These are phyloP conservation scores for Isochrysis galbana DNA, from an alignment of 78 protist species.

Conservation along the genomic window DNA sequence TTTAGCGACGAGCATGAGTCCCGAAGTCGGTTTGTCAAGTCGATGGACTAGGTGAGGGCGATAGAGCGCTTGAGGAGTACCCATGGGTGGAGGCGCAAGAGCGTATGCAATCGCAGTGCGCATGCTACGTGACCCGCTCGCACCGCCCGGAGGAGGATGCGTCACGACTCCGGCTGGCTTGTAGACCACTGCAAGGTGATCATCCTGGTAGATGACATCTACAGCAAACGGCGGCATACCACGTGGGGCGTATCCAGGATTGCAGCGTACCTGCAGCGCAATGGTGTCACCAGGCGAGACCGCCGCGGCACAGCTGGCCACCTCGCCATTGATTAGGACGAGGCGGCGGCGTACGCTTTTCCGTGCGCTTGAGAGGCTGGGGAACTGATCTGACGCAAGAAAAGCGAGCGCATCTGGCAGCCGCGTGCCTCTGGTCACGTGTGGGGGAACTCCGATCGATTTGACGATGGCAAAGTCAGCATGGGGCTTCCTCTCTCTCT, in stretches of 20 bases:
- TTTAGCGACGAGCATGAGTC: neutral
- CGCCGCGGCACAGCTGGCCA: neutral
- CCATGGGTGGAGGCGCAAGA: neutral
- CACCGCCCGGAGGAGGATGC: neutral
- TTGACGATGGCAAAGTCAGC: no score
- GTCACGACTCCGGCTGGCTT: neutral
- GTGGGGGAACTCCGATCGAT: no score
- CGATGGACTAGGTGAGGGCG: neutral
- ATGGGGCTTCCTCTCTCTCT: no score
- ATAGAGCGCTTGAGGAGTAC: neutral
- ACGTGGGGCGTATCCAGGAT: neutral
- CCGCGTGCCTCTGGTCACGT: no score
- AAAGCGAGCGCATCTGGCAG: no score
- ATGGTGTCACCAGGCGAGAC: neutral
- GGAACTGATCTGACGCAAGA: no score
- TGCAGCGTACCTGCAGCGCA: neutral
- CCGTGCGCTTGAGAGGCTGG: neutral
- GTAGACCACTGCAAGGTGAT: neutral
- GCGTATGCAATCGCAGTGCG: neutral
- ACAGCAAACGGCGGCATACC: neutral
- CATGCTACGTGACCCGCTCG: neutral
- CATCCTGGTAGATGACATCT: neutral
- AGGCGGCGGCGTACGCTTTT: neutral
- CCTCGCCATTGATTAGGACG: neutral
- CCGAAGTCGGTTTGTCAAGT: neutral